Evolutionary conservation across 352 stramenopile species (phyloP).

Genomic region (Pythium chondricola): DNA sequence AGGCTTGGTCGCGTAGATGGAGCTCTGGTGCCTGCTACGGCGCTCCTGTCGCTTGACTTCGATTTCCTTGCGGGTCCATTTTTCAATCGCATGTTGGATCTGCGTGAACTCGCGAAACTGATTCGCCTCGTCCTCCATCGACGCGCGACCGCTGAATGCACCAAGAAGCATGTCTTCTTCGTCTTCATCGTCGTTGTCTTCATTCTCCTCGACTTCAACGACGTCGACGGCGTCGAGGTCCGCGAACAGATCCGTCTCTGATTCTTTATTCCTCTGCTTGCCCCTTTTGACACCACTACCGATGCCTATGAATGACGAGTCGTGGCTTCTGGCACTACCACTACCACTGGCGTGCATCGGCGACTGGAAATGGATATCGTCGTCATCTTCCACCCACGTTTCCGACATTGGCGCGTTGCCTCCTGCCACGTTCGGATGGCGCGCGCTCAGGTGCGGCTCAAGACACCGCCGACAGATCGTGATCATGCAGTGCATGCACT

Average conservation of each 20-base stretch:
- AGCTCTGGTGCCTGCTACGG: conserved; percentile 24
- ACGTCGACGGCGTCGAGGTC: conserved; percentile 30
- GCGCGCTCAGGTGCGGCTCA: conserved; percentile 34
- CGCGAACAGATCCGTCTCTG: conserved; percentile 26
- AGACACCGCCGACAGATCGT: conserved; percentile 58
- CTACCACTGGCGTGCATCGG: conserved; percentile 18
- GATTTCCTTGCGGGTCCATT: conserved; percentile 45
- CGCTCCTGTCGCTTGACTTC: conserved; percentile 29
- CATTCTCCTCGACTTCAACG: conserved; percentile 24
- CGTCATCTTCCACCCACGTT: conserved; percentile 16
- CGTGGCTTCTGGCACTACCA: conserved; percentile 3
- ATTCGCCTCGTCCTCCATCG: conserved; percentile 41
- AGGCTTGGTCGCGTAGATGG: conserved; percentile 26
- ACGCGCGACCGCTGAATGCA: conserved; percentile 29
- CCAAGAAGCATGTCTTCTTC: conserved; percentile 35
- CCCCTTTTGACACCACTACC: not conserved
- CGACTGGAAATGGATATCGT: conserved; percentile 54
- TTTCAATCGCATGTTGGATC: conserved; percentile 43
- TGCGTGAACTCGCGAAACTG: conserved; percentile 48
- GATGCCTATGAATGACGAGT: conserved; percentile 4
- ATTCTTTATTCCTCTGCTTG: conserved; percentile 6
- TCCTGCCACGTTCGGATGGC: conserved; percentile 28
- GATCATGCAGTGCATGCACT: conserved; percentile 58
- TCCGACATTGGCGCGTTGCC: not conserved
- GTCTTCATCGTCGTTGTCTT: conserved; percentile 33